A percentile compares a stretch with the other conserved stretches of the same genome.
phyloP scores from a whole-genome alignment of 768 basidiomycete species.

The Tricholoma flavovirens region DNA sequence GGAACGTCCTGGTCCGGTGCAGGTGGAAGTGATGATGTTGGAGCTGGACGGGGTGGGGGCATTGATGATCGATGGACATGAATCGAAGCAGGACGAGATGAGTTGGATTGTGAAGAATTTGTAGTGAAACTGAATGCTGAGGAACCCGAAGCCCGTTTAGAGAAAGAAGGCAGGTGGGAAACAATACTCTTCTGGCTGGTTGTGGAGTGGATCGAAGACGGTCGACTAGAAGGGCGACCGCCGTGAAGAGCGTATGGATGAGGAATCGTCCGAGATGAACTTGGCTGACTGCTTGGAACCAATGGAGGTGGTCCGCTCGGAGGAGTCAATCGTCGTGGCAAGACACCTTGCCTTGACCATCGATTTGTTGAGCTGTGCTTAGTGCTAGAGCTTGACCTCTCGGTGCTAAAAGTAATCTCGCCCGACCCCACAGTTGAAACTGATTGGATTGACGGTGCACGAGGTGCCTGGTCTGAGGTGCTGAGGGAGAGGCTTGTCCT shows the following conservation, averaged over 20 bases:
- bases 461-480: conserved; percentile 32
- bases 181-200: conserved; percentile 38
- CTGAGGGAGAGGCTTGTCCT: conserved; percentile 27
- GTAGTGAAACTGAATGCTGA: conserved; percentile 41
- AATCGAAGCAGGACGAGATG: conserved; percentile 24
- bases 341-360: conserved; percentile 49
- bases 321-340: conserved; percentile 50
- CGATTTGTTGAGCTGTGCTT: conserved; percentile 32
- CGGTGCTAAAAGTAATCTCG: conserved; percentile 28
- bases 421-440: conserved; percentile 40
- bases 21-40: conserved; percentile 60
- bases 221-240: conserved; percentile 31
- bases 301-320: conserved; percentile 58
- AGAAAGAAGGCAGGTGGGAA: conserved; percentile 43
- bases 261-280: conserved; percentile 19
- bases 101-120: conserved; percentile 36
- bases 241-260: conserved; percentile 21
- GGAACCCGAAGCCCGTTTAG: conserved; percentile 48
- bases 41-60: conserved; percentile 69
- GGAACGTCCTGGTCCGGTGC: conserved; percentile 40
- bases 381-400: conserved; percentile 33
- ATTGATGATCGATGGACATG: conserved; percentile 59
- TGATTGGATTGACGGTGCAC: conserved; percentile 38
- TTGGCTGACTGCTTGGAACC: conserved; percentile 27
- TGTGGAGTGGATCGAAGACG: conserved; percentile 32